phyloP scores from a whole-genome alignment of 176 grass and related monocot genomes.

The Hordeum marinum region DNA sequence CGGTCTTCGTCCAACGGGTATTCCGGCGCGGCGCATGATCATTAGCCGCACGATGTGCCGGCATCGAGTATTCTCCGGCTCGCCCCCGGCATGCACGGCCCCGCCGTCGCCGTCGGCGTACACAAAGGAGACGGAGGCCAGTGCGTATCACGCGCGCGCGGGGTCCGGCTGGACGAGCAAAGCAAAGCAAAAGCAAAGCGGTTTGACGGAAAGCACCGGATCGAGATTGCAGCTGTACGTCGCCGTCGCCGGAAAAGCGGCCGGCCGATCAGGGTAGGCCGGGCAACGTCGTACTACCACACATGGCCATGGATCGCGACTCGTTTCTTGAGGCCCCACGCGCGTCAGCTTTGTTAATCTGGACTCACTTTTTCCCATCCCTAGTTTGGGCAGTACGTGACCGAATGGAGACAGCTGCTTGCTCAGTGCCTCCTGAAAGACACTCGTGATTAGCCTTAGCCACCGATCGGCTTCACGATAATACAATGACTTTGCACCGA shows the following conservation, averaged over 20 bases:
- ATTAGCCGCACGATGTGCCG: too few species aligned
- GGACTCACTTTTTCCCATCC: neutral
- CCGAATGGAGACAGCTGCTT: neutral
- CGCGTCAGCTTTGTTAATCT: neutral
- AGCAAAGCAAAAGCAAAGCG: neutral
- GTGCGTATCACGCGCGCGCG: neutral
- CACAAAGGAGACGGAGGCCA: neutral
- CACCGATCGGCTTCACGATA: neutral
- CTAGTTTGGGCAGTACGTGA: neutral
- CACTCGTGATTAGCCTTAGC: neutral
- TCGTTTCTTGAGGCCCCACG: neutral
- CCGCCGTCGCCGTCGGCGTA: too few species aligned
- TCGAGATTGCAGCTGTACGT: neutral
- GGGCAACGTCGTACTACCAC: neutral
- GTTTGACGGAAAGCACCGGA: neutral
- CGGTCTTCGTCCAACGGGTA: neutral
- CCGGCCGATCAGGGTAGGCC: neutral
- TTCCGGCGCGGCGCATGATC: too few species aligned
- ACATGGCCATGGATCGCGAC: neutral
- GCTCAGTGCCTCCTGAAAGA: neutral
- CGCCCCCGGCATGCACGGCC: too few species aligned
- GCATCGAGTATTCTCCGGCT: too few species aligned
- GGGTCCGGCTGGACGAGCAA: neutral
- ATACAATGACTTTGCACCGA: neutral
- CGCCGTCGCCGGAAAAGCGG: conserved; percentile 2